Base-by-base conservation (phyloP, 768 basidiomycete genomes). In the Lactarius psammicola region DNA sequence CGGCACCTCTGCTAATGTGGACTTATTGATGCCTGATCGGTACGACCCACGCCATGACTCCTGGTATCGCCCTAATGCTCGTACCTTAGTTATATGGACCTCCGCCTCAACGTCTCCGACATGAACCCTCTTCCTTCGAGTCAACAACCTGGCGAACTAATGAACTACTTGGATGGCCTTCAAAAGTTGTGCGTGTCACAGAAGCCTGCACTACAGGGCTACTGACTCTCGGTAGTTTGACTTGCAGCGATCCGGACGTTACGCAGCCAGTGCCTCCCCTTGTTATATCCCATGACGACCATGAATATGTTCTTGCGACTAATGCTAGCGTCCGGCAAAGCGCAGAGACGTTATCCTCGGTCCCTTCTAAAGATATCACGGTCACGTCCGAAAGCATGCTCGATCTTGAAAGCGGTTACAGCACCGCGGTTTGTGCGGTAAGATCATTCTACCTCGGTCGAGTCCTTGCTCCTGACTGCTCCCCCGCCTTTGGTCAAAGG, bases 391-490 rank as follows among this genome's bases (percentile, higher is more conserved):
- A 89, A 72, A 85, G 78, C 60, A 70, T 78, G 17, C 64, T 82
- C 15, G 87, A 88, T 69, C 73, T 84, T 26, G 87, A 86, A 69
- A 83, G 79, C 63, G 79, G 79, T 28, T 79, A 86, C 64, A 82
- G 80, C 70, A 78, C 75, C 23, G 79, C 80, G 18, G 70, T 76
- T 18, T 89, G 86, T 74, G 78, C 85, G 80, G 89, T 89, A 72
- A 62, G 78, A 51, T 33, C 23, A 26, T 28, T 8, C 33, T n/a
- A 63, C 42, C 20, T 20, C 56, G 26, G 34, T 44, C 40, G 20
- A 38, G 18, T 28, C 36, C 26, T 28, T 53, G 63, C 57, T 30
- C 51, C 68, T 62, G 56, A 57, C 70, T 23, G 51, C 34, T 20
- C 33, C 42, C 9, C 56, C 9, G 13, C 30, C 28, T 58, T 23